A percentile compares a stretch with the other conserved stretches of the same genome.
phyloP scores from a whole-genome alignment of 768 basidiomycete species.

The Auricularia sp. region DNA sequence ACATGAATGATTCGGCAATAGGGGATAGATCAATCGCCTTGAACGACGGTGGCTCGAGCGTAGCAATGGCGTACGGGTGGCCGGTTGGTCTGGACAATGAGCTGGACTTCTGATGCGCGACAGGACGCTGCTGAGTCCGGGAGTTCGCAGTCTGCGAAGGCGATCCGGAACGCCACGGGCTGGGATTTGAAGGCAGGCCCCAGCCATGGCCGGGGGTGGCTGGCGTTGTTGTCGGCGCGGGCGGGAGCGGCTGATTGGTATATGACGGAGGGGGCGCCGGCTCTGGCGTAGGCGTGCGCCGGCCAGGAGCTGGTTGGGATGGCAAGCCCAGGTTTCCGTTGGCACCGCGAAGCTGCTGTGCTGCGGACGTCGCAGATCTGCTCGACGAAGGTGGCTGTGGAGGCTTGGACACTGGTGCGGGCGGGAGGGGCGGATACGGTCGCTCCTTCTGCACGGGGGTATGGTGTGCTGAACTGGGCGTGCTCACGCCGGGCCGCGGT shows the following conservation, averaged over 20 bases:
- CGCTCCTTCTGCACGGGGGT: conserved; percentile 26
- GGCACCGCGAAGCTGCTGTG: conserved; percentile 7
- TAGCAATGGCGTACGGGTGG: neutral
- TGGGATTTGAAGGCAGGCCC: conserved; percentile 8
- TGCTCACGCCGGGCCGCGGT: conserved; percentile 9
- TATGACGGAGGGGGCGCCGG: conserved; percentile 32
- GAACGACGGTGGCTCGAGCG: conserved; percentile 21
- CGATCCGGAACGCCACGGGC: neutral
- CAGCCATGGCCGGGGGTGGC: conserved; percentile 32
- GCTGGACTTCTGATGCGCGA: conserved; percentile 8
- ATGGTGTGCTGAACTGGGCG: conserved; percentile 25
- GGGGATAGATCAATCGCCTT: conserved; percentile 34
- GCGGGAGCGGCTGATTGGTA: conserved; percentile 25
- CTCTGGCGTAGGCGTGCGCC: conserved; percentile 49
- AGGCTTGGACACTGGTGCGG: conserved; percentile 58
- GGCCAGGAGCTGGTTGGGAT: conserved; percentile 24
- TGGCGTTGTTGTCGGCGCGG: conserved; percentile 29
- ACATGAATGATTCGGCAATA: conserved; percentile 53
- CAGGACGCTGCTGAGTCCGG: neutral
- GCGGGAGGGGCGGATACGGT: conserved; percentile 52
- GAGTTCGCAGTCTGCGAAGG: neutral
- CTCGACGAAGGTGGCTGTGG: conserved; percentile 31
- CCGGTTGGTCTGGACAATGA: neutral
- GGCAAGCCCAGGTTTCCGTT: conserved; percentile 14
- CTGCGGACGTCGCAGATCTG: conserved; percentile 26